Base-by-base conservation (phyloP, 352 stramenopile genomes). In the Aphanomyces cochlioides region DNA sequence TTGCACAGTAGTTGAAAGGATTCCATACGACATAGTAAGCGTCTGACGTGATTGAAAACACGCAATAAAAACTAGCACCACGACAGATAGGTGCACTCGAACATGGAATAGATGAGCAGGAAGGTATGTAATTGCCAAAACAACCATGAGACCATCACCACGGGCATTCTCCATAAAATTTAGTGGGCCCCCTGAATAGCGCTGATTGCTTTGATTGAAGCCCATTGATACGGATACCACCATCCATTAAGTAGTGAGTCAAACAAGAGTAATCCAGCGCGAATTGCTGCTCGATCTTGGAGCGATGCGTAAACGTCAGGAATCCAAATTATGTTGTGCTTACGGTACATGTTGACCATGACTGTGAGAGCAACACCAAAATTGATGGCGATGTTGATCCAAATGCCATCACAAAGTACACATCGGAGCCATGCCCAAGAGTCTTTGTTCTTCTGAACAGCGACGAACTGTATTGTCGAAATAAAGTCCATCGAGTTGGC, bases 221-320 rank as follows among this genome's bases (percentile, higher is more conserved):
- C 43, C n/a, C 36, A 67, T 36, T 67, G 19, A 67, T 56, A 67
- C 17, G 43, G 17, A 36, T 67, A 39, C 59, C 59, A 67, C 59
- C 59, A 67, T 19, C 21, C 19, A 28, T 34, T 67, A 36, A 67
- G n/a, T 7, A 17, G 43, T 21, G 17, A 39, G 10, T 17, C 59
- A 36, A 13, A 6, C n/a, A 21, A 36, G 47, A 34, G 43, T 21
- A 67, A 40, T 1, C 13, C 40, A 15, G 36, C 59, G 17, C 59
- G 59, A 19, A 67, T 6, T 36, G 7, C 15, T 12, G 43, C 59
- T 5, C 59, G 59, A 15, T 56, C 17, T 36, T 67, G 34, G 47
- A 67, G 48, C 12, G 19, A 56, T 5, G 59, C 37, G 54, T 53
- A 67, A 10, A 67, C 13, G 21, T 67, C 59, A 6, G 59, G 59